A percentile compares a stretch with the other conserved stretches of the same genome.
Evolutionary conservation across 2,329 filamentous ascomycete species (phyloP).

Genomic region (Alternaria solani): DNA sequence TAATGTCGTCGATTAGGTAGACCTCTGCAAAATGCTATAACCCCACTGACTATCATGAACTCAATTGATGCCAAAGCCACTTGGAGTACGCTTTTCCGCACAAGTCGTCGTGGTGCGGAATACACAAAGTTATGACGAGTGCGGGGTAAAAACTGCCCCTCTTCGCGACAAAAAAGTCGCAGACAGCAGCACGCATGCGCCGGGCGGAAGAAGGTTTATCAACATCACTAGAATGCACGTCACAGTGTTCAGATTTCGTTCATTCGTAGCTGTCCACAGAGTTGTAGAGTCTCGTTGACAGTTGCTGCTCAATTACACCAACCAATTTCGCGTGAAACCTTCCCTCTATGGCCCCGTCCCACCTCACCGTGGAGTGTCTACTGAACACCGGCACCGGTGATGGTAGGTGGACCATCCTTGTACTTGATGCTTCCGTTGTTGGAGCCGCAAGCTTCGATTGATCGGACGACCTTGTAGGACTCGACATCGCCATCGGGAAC

Average conservation of each 20-base stretch:
- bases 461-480: conserved; percentile 64
- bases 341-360: background rate
- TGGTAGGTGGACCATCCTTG: conserved; percentile 62
- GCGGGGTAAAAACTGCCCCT: conserved; percentile 18
- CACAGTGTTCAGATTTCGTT: background rate
- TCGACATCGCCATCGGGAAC: conserved; percentile 64
- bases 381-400: conserved; percentile 59
- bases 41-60: background rate
- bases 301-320: conserved; percentile 2
- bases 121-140: conserved; percentile 12
- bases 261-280: conserved; percentile 5
- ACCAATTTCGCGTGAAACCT: conserved; percentile 7
- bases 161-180: conserved; percentile 14
- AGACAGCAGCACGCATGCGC: background rate
- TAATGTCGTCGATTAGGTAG: background rate
- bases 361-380: conserved; percentile 43
- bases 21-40: background rate
- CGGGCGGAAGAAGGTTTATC: background rate
- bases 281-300: background rate
- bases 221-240: background rate
- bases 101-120: conserved; percentile 1
- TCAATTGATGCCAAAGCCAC: background rate
- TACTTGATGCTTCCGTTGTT: conserved; percentile 61
- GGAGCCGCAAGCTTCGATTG: conserved; percentile 67
- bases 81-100: background rate